phyloP scores from a whole-genome alignment of 2,329 filamentous ascomycete species.

The Aspergillus viridinutans region DNA sequence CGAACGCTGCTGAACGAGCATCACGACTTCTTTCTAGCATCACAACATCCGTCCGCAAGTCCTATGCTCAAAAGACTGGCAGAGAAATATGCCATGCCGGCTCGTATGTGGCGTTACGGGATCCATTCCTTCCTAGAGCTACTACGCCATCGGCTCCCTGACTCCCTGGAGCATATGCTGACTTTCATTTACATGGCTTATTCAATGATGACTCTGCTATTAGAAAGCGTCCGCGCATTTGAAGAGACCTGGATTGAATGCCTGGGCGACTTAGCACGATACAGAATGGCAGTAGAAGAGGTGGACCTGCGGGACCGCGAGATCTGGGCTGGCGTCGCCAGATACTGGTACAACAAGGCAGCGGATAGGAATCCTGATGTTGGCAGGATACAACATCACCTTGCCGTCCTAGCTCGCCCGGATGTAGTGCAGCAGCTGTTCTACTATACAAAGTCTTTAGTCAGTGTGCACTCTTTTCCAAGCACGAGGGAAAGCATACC shows the following conservation, averaged over 20 bases:
- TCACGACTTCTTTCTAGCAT: conserved; percentile 81
- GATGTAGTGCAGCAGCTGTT: conserved; percentile 56
- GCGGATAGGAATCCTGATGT: conserved; percentile 70
- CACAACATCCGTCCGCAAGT: conserved; percentile 76
- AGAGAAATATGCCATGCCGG: conserved; percentile 84
- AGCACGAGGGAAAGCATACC: conserved; percentile 55
- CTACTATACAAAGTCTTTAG: conserved; percentile 56
- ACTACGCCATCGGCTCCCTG: conserved; percentile 67
- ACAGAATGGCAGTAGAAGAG: conserved; percentile 89
- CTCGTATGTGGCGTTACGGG: conserved; percentile 88
- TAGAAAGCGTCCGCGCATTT: conserved; percentile 79
- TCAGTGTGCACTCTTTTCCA: conserved; percentile 51
- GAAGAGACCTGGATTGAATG: conserved; percentile 93
- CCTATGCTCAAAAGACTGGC: conserved; percentile 64
- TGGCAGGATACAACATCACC: conserved; percentile 80
- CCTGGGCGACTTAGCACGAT: conserved; percentile 77
- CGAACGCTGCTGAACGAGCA: conserved; percentile 76
- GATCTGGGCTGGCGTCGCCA: conserved; percentile 73
- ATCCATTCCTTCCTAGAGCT: conserved; percentile 83
- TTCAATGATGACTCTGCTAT: conserved; percentile 79
- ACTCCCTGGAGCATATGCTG: conserved; percentile 81
- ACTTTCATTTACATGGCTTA: conserved; percentile 87
- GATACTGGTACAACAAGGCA: conserved; percentile 80
- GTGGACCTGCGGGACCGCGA: conserved; percentile 70
- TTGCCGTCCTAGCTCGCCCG: conserved; percentile 63